These are phyloP conservation scores for Boletus sp. DNA, from an alignment of 1,284 basidiomycete species.

Conservation along the genomic window DNA sequence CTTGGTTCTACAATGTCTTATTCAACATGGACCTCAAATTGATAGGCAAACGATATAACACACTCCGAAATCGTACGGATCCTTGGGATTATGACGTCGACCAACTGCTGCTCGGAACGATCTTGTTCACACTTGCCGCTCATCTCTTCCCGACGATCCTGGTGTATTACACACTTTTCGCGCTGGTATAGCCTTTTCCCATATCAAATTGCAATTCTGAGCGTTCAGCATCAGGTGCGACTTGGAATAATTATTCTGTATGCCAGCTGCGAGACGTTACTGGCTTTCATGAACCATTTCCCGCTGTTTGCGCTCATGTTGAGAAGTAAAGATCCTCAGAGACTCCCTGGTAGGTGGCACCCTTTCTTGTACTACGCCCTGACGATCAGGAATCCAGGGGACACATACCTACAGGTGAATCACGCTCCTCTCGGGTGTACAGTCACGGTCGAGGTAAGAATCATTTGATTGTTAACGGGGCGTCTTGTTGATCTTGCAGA, in stretches of 20 bases:
- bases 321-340: constrained; percentile 78
- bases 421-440: constrained; percentile 14
- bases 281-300: constrained; percentile 85
- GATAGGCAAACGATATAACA: constrained; percentile 82
- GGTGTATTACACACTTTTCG: constrained; percentile 83
- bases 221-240: constrained; percentile 47
- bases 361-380: background rate
- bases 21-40: background rate
- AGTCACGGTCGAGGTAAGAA: constrained; percentile 25
- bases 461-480: background rate
- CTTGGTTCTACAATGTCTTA: background rate
- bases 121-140: constrained; percentile 87
- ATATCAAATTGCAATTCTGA: background rate
- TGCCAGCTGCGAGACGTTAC: constrained; percentile 56
- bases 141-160: constrained; percentile 91
- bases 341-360: constrained; percentile 61
- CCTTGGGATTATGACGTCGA: constrained; percentile 91
- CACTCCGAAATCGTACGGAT: constrained; percentile 79
- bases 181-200: constrained; percentile 49
- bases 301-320: constrained; percentile 88
- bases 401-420: constrained; percentile 30
- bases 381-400: constrained; percentile 26
- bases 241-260: constrained; percentile 57
- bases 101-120: constrained; percentile 90
- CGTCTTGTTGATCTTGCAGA: constrained; percentile 27